These are phyloP conservation scores for Penicillium coprophilum DNA, from an alignment of 495 filamentous ascomycete species.

Conservation along the genomic window DNA sequence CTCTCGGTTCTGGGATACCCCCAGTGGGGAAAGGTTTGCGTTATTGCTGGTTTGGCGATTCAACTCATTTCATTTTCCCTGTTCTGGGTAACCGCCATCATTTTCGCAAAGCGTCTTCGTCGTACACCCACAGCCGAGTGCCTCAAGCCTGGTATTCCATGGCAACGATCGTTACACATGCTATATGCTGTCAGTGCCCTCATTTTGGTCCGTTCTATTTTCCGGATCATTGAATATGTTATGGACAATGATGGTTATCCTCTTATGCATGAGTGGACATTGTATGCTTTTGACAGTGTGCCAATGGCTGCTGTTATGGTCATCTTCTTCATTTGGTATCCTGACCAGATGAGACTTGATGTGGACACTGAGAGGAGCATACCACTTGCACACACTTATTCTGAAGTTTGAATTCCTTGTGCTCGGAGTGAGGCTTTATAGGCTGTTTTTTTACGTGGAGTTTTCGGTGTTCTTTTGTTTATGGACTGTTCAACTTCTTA, in stretches of 20 bases:
- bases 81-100: constrained; percentile 12
- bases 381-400: constrained; percentile 13
- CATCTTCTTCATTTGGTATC: constrained; percentile 14
- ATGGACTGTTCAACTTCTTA: neutral
- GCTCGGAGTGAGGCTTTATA: neutral
- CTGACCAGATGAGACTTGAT: neutral
- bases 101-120: constrained; percentile 13
- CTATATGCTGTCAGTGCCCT: constrained; percentile 50
- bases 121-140: constrained; percentile 9
- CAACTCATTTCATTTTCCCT: constrained; percentile 13
- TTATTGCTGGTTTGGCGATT: constrained; percentile 9
- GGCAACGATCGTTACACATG: constrained; percentile 46
- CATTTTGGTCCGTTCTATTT: constrained; percentile 58
- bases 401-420: neutral
- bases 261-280: constrained; percentile 50
- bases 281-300: constrained; percentile 58
- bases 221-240: constrained; percentile 58
- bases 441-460: neutral
- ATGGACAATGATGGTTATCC: constrained; percentile 50
- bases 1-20: neutral
- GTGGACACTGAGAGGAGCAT: constrained; percentile 8
- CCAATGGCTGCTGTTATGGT: constrained; percentile 54
- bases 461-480: neutral
- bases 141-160: constrained; percentile 29
- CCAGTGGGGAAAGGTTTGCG: constrained; percentile 2